phyloP scores from a whole-genome alignment of 2,329 filamentous ascomycete species.

The Exophiala viscosa region DNA sequence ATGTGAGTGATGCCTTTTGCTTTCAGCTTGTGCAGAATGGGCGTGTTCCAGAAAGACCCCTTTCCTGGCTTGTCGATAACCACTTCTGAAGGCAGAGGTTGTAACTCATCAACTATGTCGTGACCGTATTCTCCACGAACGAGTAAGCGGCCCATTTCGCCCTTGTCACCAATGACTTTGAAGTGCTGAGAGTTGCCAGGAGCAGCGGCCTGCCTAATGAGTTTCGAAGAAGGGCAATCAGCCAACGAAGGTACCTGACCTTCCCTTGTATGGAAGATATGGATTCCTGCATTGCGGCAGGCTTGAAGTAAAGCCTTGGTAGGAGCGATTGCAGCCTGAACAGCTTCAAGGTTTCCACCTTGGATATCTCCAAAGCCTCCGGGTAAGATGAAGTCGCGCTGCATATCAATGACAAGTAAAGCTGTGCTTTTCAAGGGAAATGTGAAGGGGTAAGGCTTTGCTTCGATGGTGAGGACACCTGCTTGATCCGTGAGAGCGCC shows the following conservation, averaged over 20 bases:
- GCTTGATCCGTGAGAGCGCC: constrained; percentile 32
- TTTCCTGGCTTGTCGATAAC: constrained; percentile 59
- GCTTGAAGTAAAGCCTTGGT: constrained; percentile 43
- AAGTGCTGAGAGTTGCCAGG: constrained; percentile 44
- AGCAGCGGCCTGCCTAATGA: constrained; percentile 46
- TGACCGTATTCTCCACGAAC: constrained; percentile 54
- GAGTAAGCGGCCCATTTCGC: constrained; percentile 52
- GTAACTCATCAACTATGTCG: constrained; percentile 53
- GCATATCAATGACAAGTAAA: constrained; percentile 52
- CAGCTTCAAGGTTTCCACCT: constrained; percentile 40
- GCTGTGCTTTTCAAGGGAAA: constrained; percentile 48
- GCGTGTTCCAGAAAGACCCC: constrained; percentile 57
- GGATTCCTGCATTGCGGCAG: constrained; percentile 42
- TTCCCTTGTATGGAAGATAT: constrained; percentile 50
- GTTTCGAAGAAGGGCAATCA: constrained; percentile 52
- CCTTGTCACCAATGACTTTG: constrained; percentile 51
- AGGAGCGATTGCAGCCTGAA: constrained; percentile 39
- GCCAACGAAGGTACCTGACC: constrained; percentile 51
- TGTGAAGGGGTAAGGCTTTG: constrained; percentile 47
- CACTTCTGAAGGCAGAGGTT: constrained; percentile 49
- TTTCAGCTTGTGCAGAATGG: constrained; percentile 51
- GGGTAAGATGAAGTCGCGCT: constrained; percentile 49
- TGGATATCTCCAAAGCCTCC: constrained; percentile 53
- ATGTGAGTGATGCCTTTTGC: constrained; percentile 57
- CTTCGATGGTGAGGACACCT: constrained; percentile 85